Percentiles rank a stretch among this genome's conserved stretches.
Evolutionary conservation across 2,329 filamentous ascomycete species (phyloP).

Genomic region (Ascochyta clinopodiicola): DNA sequence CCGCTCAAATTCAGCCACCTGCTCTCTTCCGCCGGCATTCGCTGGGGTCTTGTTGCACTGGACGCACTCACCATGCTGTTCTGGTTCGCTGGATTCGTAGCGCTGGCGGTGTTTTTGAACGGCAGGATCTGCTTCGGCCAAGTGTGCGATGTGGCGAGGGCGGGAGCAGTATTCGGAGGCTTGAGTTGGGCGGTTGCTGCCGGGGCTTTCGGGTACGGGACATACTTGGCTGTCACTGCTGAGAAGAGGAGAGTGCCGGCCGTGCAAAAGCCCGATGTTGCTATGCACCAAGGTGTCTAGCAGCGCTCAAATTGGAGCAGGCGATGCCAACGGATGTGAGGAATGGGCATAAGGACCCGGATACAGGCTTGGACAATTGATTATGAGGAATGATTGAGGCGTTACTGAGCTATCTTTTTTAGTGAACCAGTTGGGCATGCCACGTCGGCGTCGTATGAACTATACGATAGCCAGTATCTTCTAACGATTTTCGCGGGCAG

Average conservation of each 20-base stretch:
- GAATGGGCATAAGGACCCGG: neutral
- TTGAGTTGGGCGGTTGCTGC: conserved; percentile 63
- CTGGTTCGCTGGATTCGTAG: conserved; percentile 88
- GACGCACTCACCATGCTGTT: conserved; percentile 80
- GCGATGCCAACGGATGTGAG: neutral
- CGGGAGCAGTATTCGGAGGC: conserved; percentile 70
- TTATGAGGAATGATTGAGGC: conserved; percentile 33
- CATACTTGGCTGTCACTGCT: conserved; percentile 43
- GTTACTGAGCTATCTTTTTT: neutral
- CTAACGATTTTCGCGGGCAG: too few relatives aligned
- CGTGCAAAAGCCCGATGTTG: conserved; percentile 35
- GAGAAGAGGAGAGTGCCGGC: conserved; percentile 21
- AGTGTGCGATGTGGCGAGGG: conserved; percentile 67
- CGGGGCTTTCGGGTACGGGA: conserved; percentile 46
- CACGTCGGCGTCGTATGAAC: neutral
- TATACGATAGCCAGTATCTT: neutral
- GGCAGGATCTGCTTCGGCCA: conserved; percentile 61
- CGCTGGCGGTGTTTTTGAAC: conserved; percentile 71
- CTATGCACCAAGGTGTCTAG: conserved; percentile 52
- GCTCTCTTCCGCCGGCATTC: conserved; percentile 61
- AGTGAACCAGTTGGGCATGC: neutral
- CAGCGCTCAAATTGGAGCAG: neutral
- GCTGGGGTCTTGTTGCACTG: conserved; percentile 64
- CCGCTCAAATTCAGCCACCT: conserved; percentile 62
- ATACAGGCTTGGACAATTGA: neutral